These are phyloP conservation scores for Chimonanthus salicifolius DNA, from an alignment of 164 flowering plant species.

Conservation along the genomic window DNA sequence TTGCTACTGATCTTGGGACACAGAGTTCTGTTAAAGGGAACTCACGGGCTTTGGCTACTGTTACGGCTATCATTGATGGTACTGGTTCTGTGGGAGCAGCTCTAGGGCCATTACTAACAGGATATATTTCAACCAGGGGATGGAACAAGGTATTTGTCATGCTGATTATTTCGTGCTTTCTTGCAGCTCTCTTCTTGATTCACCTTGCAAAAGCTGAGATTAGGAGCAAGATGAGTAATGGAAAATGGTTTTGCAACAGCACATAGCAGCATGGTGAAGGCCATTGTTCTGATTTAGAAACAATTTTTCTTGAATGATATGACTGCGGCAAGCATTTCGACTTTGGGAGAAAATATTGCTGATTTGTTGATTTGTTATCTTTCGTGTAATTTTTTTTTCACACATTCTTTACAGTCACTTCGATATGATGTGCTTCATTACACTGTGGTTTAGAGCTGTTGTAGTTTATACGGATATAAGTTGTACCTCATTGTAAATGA, in stretches of 20 bases:
- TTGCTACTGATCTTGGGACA: conserved; percentile 93
- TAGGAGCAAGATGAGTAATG: conserved; percentile 35
- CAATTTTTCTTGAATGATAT: neutral
- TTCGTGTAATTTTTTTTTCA: conserved; percentile 5
- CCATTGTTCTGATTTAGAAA: neutral
- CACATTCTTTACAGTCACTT: neutral
- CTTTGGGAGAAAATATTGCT: conserved; percentile 3
- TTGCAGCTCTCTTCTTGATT: conserved; percentile 61
- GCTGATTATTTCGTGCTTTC: conserved; percentile 58
- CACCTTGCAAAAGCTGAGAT: conserved; percentile 60
- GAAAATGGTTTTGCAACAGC: conserved; percentile 32
- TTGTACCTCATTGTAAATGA: conserved; percentile 4
- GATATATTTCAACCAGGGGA: conserved; percentile 81
- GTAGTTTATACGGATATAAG: neutral
- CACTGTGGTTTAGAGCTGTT: neutral
- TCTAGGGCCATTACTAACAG: conserved; percentile 83
- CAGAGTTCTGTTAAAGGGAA: conserved; percentile 61
- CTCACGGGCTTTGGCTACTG: conserved; percentile 95
- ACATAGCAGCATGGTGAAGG: conserved; percentile 1
- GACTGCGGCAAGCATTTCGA: neutral
- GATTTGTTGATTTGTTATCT: neutral
- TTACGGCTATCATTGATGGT: conserved; percentile 94
- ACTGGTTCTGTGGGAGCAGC: conserved; percentile 99
- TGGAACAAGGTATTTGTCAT: conserved; percentile 84
- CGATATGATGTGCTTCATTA: neutral